Base-by-base conservation (phyloP, 306 rosid species). In the Cicer judaicum region DNA sequence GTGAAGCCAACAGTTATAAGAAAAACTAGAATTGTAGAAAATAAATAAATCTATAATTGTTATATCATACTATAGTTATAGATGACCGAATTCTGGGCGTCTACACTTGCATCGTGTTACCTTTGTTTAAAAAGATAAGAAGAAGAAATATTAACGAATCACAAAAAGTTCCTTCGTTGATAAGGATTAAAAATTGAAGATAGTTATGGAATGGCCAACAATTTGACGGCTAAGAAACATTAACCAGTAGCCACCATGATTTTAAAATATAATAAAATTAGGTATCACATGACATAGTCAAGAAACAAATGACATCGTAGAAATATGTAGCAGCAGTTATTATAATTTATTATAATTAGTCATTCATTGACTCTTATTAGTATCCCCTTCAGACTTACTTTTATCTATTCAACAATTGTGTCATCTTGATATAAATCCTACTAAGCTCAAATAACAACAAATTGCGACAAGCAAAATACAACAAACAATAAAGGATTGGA, bases 401-500 rank as follows among this genome's bases (percentile, higher is more conserved):
- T 34, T 34, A 46, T 21, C 53, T 6, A 14, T 34, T 19, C 38
- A 18, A 57, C 24, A 57, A 36, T 36, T 5, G 4, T 21, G 71
- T 61, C 29, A 0, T 50, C 15, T 7, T 47, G 29, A 56, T 43
- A 47, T 57, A 9, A 5, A 18, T 7, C 13, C 12, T 7, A 8
- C 13, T 47, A 12, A 49, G 55, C 18, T 39, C 19, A 53, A 38
- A 42, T 57, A 76, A 47, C 62, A 49, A 36, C 64, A 50, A 38
- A 64, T 36, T 49, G 63, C 10, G 50, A 61, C 42, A 64, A 53
- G 43, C 41, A 74, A 65, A 74, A 36, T 48, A 72, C 47, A 46
- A 80, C 64, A 54, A 55, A 60, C 40, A 57, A 57, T 68, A 29
- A 68, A 12, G 12, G 62, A 81, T 72, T 50, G 43, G 9, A 77